These are phyloP conservation scores for Osmanthus fragrans DNA, from an alignment of 257 asterid species.

Conservation along the genomic window DNA sequence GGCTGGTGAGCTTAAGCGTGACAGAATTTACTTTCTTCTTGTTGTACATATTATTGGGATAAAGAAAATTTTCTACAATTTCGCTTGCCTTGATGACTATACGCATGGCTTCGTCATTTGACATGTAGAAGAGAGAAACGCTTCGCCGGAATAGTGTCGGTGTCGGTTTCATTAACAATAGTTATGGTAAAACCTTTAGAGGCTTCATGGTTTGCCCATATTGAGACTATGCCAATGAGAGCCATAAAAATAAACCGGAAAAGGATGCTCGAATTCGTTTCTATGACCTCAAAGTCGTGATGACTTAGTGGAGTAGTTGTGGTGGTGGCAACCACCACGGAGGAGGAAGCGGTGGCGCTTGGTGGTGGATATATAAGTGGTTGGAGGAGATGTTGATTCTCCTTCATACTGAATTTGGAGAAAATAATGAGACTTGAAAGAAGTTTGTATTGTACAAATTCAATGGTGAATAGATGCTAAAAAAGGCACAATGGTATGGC, in stretches of 20 bases:
- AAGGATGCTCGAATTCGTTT: constrained; percentile 32
- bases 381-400: constrained; percentile 44
- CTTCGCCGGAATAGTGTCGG: constrained; percentile 27
- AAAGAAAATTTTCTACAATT: constrained; percentile 46
- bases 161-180: constrained; percentile 40
- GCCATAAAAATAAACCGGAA: constrained; percentile 43
- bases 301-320: constrained; percentile 7
- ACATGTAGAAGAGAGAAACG: constrained; percentile 61
- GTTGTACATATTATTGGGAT: constrained; percentile 8
- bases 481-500: constrained; percentile 11
- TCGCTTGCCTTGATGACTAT: constrained; percentile 45
- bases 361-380: constrained; percentile 45
- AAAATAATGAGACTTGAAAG: background rate
- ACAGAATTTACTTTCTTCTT: constrained; percentile 48
- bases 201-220: constrained; percentile 79
- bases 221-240: constrained; percentile 43
- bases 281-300: background rate
- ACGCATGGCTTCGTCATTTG: constrained; percentile 62
- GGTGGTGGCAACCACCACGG: background rate
- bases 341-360: constrained; percentile 9
- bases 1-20: constrained; percentile 32
- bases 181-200: constrained; percentile 66
- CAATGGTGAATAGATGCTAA: background rate
- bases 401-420: constrained; percentile 33
- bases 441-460: background rate